Evolutionary conservation across 768 basidiomycete species (phyloP), one percentile per base, ranked within the genome.

Genomic region (Mycena pura): DNA sequence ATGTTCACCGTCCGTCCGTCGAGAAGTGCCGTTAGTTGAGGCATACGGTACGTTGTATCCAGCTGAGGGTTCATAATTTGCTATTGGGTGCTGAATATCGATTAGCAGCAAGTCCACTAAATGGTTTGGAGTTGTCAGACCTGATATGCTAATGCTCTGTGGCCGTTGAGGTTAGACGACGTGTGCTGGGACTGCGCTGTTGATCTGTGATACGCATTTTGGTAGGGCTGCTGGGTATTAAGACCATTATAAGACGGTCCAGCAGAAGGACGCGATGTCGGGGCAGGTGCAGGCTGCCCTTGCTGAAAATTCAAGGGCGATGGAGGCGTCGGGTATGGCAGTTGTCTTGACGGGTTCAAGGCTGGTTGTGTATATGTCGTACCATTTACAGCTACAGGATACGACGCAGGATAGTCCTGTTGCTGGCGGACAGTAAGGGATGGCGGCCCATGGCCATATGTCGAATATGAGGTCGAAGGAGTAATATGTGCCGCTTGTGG

Each of bases 351-450:
- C 28, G 36, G 46, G 7, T 46, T 46, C 29, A 40, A 11, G 29
- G 3, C 22, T 38, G 51, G 13, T 29, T 60, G 59, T 15, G 39
- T 19, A 29, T 60, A 60, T 2, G 40, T 41, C 31, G 53, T n/a
- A 21, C 60, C 60, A 27, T 62, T 62, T 19, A 39, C 38, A 48
- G 46, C 45, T 22, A 47, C 28, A 21, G 60, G 54, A 45, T 62
- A 56, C 40, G 41, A 11, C 41, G 34, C 11, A 31, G 39, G 19
- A 31, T 48, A 43, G n/a, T 54, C 46, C 29, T 46, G 52, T 36
- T 32, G 47, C 34, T 53, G 10, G 24, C 29, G 43, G 25, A 41
- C 24, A 15, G 22, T 31, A 28, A 24, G 10, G 0, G 50, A 22
- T 17, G 47, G 49, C 28, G 25, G 25, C 14, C 4, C 41, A 19